Evolutionary conservation across 805 yeast genomes (phyloP), one percentile per base, ranked within the genome.

Genomic region (Jamesozyma piceae): DNA sequence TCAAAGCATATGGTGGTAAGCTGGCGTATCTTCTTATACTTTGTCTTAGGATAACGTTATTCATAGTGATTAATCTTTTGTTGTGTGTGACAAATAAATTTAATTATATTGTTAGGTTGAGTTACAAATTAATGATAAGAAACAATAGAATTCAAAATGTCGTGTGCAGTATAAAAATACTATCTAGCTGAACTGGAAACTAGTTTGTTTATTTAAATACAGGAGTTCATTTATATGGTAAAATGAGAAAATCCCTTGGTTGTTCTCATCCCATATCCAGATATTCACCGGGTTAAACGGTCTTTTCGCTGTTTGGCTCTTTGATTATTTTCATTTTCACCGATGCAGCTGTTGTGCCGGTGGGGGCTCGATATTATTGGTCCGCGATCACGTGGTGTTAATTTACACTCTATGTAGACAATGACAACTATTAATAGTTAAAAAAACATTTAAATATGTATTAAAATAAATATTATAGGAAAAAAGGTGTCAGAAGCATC

Each of bases 1-100:
- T 59, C 48, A 61, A 42, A 38, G 72, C 73, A 55, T 67, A 57
- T 51, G 66, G 62, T 51, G 72, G 72, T 33, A 67, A 53, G 22
- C 58, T 55, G 35, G 64, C 53, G 46, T 59, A 58, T 44, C 57
- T 65, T 45, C 65, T 57, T 33, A 46, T 66, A 13, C 43, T 37
- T 29, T 34, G 27, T 39, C 43, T 43, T 28, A 39, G 11, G 10
- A 43, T 26, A 17, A 8, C 24, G 22, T 31, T 38, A 11, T 35
- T 38, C 45, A 43, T 43, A n/a, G n/a, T n/a, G 27, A 4, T 29
- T 14, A 6, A 8, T 28, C n/a, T 27, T n/a, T n/a, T 8, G 20
- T 3, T 6, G 11, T 24, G 28, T 24, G 28, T 24, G n/a, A n/a
- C n/a, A n/a, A 5, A 32, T 15, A 8, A 15, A 8, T 15, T 32